Base-by-base conservation (phyloP, 805 yeast species). In the Blastobotrys peoriensis region DNA sequence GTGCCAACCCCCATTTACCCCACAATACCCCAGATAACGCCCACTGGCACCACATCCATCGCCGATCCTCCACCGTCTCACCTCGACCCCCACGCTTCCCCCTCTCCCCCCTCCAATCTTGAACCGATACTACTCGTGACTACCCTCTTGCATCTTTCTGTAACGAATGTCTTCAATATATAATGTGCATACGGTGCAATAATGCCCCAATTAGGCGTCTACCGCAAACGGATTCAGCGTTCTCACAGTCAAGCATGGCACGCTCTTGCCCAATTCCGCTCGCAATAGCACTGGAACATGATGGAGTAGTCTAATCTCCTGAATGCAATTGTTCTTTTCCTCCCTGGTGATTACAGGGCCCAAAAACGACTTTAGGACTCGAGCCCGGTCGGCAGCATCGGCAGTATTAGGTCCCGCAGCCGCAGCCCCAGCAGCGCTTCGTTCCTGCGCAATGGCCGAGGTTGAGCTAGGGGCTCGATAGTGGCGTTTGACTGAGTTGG, bases 241-340 rank as follows among this genome's bases (percentile, higher is more conserved):
- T 56, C 96, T 76, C 13, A 93, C 96, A 2, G 96, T 86, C 56
- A 91, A 73, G 63, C 97, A 91, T 15, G 98, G 98, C 43, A 91
- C 71, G 2, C 96, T 91, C 89, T 87, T 87, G 41, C 96, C 97
- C 42, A 88, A 78, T 62, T 89, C 98, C 0, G 96, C 87, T 57
- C 96, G 74, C 51, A 93, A 70, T 49, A 91, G 69, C 25, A 91
- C 79, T 6, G 98, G 98, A 40, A 91, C 83, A 55, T 79, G 81
- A 40, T 74, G 74, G 57, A 89, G 68, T 57, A 86, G 91, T 50
- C 76, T 73, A 41, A 91, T 81, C 58, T 86, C 95, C 68, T 93
- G 98, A 39, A 93, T 75, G 57, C 70, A 72, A 46, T 73, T 63
- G 27, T 72, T 80, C 36, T 76, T 81, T 45, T 84, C 91, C 25